A percentile compares a stretch with the other conserved stretches of the same genome.
These are phyloP conservation scores for Crepidotus variabilis DNA, from an alignment of 768 basidiomycete species.

Conservation along the genomic window DNA sequence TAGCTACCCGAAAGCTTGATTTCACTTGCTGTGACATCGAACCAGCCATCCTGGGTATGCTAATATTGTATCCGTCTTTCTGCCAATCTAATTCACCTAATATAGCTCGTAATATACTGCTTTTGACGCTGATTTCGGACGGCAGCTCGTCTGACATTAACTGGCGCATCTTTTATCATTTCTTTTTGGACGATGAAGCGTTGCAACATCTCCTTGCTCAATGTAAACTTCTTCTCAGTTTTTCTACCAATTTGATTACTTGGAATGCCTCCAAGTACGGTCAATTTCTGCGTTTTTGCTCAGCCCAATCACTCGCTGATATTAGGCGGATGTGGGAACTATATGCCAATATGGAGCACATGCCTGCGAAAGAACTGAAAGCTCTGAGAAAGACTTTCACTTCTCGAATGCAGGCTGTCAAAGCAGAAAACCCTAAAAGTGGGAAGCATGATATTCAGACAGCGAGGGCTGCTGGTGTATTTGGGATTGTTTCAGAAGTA, in stretches of 20 bases:
- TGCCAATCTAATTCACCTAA: neutral
- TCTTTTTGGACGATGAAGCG: constrained; percentile 38
- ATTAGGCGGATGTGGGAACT: constrained; percentile 37
- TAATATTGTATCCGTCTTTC: neutral
- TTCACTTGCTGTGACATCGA: constrained; percentile 54
- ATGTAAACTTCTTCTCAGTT: constrained; percentile 31
- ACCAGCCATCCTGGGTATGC: constrained; percentile 41
- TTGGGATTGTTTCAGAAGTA: neutral
- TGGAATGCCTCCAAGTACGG: constrained; percentile 42
- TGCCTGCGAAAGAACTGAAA: constrained; percentile 11
- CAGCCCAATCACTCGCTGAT: constrained; percentile 31
- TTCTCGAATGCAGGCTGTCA: constrained; percentile 15
- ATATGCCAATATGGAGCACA: constrained; percentile 23
- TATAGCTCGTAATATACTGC: constrained; percentile 45
- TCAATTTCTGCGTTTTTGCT: constrained; percentile 32
- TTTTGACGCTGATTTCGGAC: constrained; percentile 41
- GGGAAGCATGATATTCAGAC: constrained; percentile 12
- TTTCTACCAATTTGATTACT: constrained; percentile 25
- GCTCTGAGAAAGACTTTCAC: constrained; percentile 20
- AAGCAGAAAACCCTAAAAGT: constrained; percentile 3
- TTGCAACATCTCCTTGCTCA: constrained; percentile 30
- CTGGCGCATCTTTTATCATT: constrained; percentile 50
- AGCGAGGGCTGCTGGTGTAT: constrained; percentile 33
- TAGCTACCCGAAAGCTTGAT: constrained; percentile 33
- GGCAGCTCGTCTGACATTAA: constrained; percentile 15